phyloP scores from a whole-genome alignment of 495 filamentous ascomycete species.

The Aspergillus affinis region DNA sequence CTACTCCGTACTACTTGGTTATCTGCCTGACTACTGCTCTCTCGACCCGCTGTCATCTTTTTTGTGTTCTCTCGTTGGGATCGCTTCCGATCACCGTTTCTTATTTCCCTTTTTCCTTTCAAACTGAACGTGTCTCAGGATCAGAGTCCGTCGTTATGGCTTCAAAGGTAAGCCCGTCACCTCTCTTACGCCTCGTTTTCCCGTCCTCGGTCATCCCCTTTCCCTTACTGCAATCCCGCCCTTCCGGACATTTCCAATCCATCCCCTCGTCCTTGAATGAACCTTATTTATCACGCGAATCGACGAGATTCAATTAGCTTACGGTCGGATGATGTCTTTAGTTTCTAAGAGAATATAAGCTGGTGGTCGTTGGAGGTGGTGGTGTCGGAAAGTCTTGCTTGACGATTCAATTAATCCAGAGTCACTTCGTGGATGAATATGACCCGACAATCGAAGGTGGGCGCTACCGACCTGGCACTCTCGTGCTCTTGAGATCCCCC shows the following conservation, averaged over 20 bases:
- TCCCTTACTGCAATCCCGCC: constrained; percentile 8
- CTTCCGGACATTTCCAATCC: constrained; percentile 5
- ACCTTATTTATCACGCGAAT: neutral
- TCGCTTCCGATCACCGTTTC: constrained; percentile 27
- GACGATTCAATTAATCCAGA: constrained; percentile 98
- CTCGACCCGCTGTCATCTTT: constrained; percentile 26
- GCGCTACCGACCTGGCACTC: constrained; percentile 19
- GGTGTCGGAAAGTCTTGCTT: constrained; percentile 99
- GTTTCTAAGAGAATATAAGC: constrained; percentile 98
- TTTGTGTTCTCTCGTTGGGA: constrained; percentile 16
- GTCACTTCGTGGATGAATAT: constrained; percentile 98
- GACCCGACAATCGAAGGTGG: constrained; percentile 98
- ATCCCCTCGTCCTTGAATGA: constrained; percentile 2
- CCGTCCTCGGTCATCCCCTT: constrained; percentile 4
- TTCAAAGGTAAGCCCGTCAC: constrained; percentile 29
- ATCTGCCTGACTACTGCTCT: constrained; percentile 9
- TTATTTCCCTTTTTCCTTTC: constrained; percentile 11
- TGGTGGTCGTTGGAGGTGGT: constrained; percentile 97
- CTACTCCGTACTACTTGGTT: neutral
- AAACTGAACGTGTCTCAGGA: constrained; percentile 10
- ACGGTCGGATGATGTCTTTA: constrained; percentile 32
- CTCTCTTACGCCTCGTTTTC: constrained; percentile 4
- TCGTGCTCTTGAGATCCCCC: constrained; percentile 13
- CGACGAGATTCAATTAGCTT: constrained; percentile 8
- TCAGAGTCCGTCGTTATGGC: constrained; percentile 27